Conservation (phyloP, 768 basidiomycete genomes). For the Postia placenta region DNA sequence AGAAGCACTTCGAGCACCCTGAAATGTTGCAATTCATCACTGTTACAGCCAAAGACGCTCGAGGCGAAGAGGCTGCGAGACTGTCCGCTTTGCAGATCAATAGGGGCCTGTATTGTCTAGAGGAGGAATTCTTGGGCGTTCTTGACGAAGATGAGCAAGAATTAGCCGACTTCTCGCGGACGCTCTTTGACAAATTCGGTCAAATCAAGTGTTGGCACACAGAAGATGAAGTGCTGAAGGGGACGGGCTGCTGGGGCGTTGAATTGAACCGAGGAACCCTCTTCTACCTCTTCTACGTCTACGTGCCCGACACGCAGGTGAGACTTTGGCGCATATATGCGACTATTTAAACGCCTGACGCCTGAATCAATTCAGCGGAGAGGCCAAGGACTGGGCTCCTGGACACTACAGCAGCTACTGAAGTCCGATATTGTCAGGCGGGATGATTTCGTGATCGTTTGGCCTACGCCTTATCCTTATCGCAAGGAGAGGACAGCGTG, state of each 20-base stretch:
- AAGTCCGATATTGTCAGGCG: constrained; percentile 1
- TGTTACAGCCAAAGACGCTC: constrained; percentile 7
- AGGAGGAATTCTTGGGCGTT: constrained; percentile 4
- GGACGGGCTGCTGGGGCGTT: constrained; percentile 27
- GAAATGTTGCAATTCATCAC: background rate
- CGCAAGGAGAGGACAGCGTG: background rate
- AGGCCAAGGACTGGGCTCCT: constrained; percentile 8
- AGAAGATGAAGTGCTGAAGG: constrained; percentile 23
- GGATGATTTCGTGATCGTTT: constrained; percentile 5
- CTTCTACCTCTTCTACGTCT: constrained; percentile 23
- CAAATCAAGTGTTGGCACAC: constrained; percentile 19
- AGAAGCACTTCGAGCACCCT: background rate
- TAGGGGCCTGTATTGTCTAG: background rate
- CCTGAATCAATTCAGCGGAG: background rate
- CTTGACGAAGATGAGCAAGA: constrained; percentile 29
- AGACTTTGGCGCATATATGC: background rate
- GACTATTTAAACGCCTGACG: background rate
- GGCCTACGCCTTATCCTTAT: constrained; percentile 6
- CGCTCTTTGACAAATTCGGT: constrained; percentile 26
- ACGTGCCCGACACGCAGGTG: constrained; percentile 10
- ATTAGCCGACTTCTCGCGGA: constrained; percentile 23
- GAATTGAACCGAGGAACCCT: constrained; percentile 24
- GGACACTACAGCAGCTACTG: constrained; percentile 6
- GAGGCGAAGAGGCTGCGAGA: constrained; percentile 5
- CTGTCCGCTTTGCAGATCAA: constrained; percentile 10